phyloP scores from a whole-genome alignment of 305 asterid species.

The Striga hermonthica region DNA sequence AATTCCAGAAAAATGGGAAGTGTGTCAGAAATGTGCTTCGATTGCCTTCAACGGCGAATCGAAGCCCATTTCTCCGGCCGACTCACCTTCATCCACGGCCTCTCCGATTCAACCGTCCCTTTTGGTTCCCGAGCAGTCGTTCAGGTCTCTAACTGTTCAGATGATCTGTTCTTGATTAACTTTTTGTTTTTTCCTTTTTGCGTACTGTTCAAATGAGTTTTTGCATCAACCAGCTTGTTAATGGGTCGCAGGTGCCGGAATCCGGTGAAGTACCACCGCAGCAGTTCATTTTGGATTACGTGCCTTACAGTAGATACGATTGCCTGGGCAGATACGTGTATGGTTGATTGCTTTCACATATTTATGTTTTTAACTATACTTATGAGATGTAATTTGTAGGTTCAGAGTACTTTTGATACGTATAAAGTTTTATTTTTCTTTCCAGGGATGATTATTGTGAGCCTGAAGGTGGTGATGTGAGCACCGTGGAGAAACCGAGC shows the following conservation, averaged over 20 bases:
- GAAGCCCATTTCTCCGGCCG: constrained; percentile 62
- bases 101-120: constrained; percentile 69
- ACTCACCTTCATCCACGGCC: constrained; percentile 52
- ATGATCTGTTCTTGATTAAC: neutral
- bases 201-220: constrained; percentile 2
- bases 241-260: constrained; percentile 48
- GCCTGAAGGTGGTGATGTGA: constrained; percentile 38
- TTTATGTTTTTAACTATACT: neutral
- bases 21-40: constrained; percentile 50
- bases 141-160: constrained; percentile 47
- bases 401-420: constrained; percentile 17
- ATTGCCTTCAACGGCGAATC: constrained; percentile 75
- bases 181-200: neutral
- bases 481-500: constrained; percentile 27
- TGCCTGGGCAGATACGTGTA: constrained; percentile 86
- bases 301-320: constrained; percentile 43
- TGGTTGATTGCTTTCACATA: constrained; percentile 25
- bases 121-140: constrained; percentile 72
- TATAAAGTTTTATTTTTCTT: constrained; percentile 20
- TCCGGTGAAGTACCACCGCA: constrained; percentile 46
- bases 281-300: constrained; percentile 56
- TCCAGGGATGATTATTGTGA: constrained; percentile 64
- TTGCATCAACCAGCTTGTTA: constrained; percentile 13
- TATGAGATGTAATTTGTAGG: neutral
- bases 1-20: constrained; percentile 28